Percentiles rank a stretch among this genome's conserved stretches.
Conservation (phyloP, 805 yeast genomes). For the Candida golubevii region DNA sequence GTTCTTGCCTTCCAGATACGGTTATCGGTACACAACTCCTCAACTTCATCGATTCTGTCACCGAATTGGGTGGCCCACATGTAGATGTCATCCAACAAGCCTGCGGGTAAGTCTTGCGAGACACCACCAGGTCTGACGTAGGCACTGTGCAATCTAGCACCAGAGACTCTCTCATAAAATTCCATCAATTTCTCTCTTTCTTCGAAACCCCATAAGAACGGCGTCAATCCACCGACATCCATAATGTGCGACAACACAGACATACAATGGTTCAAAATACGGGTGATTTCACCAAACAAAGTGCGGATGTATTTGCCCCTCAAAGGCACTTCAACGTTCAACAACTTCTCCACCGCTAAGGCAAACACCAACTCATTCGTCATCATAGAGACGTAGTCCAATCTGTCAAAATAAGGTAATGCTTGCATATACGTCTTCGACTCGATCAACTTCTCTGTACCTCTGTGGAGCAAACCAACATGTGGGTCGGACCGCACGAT, state of each 20-base stretch:
- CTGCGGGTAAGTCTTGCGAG: slow-evolving; percentile 80
- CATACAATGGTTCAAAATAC: slow-evolving; percentile 82
- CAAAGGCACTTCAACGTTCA: slow-evolving; percentile 79
- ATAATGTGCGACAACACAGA: slow-evolving; percentile 82
- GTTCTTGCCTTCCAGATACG: slow-evolving; percentile 92
- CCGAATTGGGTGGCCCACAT: slow-evolving; percentile 97
- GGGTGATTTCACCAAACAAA: slow-evolving; percentile 80
- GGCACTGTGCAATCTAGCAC: slow-evolving; percentile 86
- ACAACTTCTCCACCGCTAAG: slow-evolving; percentile 77
- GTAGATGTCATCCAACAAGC: slow-evolving; percentile 82
- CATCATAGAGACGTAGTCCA: slow-evolving; percentile 86
- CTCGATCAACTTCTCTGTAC: slow-evolving; percentile 85
- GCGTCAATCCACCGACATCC: slow-evolving; percentile 94
- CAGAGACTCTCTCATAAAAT: slow-evolving; percentile 85
- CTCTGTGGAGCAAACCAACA: slow-evolving; percentile 82
- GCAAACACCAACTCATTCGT: slow-evolving; percentile 84
- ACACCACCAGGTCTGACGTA: slow-evolving; percentile 93
- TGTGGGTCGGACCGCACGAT: slow-evolving; percentile 85
- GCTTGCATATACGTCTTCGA: slow-evolving; percentile 85
- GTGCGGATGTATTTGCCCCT: slow-evolving; percentile 85
- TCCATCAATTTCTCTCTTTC: slow-evolving; percentile 92
- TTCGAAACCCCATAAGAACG: slow-evolving; percentile 91
- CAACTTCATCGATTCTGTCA: slow-evolving; percentile 86
- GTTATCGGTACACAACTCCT: slow-evolving; percentile 83
- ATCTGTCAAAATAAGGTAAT: slow-evolving; percentile 80